Evolutionary conservation across 1,284 basidiomycete genomes (phyloP), one percentile per base, ranked within the genome.

Genomic region (Termitomyces sp.): DNA sequence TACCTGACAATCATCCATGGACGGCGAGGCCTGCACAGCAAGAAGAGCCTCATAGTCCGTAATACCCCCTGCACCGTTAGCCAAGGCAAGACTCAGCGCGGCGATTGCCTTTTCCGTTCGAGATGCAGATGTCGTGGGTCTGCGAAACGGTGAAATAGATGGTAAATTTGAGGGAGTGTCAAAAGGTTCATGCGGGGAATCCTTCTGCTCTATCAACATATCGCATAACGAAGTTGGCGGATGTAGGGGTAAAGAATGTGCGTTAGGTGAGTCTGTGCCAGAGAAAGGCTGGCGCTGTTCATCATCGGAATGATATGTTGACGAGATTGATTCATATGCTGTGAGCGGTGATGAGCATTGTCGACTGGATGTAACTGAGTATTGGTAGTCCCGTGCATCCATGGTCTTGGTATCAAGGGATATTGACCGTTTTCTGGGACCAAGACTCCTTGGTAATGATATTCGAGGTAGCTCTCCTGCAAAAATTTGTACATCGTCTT

Each of bases 41-140:
- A 73, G 75, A 39, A 85, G 68, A 7, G 76, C 73, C 51, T 73
- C 71, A 56, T 87, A 88, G 61, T 88, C 85, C 52, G 71, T 78
- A 38, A 88, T 66, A 39, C 83, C 76, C 3, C 80, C 83, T n/a
- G 84, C 83, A 33, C 85, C 86, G 57, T 79, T 86, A 5, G 83
- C 83, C 64, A 88, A 73, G 13, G 82, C 84, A 5, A 88, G 68
- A 44, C 72, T 76, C 16, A 87, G 70, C 13, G 80, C 82, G 19
- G 78, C 81, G 43, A 87, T 69, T n/a, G 78, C 78, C 60, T 81
- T 84, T 54, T 85, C 83, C 11, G 76, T 71, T 39, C 71, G 70
- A 35, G 76, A 71, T 10, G 76, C 61, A 38, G 64, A 42, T 21
- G 49, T 24, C 5, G 14, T 24, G 31, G 33, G 31, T 5, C 21